Percentiles rank a stretch among this genome's conserved stretches.
phyloP scores from a whole-genome alignment of 805 yeast genomes.

The Komagataella pseudopastoris region DNA sequence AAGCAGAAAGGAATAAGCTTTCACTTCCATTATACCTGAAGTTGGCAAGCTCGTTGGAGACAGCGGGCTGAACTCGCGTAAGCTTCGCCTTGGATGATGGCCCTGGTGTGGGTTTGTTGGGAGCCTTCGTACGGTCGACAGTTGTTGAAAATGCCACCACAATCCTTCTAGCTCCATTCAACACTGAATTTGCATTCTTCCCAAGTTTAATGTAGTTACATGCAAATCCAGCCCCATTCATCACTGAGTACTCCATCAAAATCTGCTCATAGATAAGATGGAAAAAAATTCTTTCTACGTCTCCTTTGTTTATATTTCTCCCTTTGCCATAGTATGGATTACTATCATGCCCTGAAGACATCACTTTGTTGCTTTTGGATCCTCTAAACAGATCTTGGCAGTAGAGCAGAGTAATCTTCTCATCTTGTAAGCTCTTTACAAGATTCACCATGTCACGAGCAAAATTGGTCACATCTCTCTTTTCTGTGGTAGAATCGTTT shows the following conservation, averaged over 20 bases:
- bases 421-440: conserved; percentile 39
- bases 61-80: conserved; percentile 1
- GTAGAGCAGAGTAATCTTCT: conserved; percentile 61
- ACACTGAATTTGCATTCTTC: conserved; percentile 32
- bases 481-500: conserved; percentile 25
- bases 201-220: conserved; percentile 63
- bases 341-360: conserved; percentile 45
- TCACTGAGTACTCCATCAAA: conserved; percentile 57
- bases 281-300: conserved; percentile 73
- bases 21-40: conserved; percentile 11
- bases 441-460: conserved; percentile 48
- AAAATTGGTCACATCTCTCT: conserved; percentile 53
- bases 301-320: conserved; percentile 44
- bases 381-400: conserved; percentile 81
- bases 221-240: conserved; percentile 71
- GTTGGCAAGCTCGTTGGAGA: conserved; percentile 5
- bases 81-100: not conserved
- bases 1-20: conserved; percentile 7
- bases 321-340: conserved; percentile 64
- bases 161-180: conserved; percentile 30
- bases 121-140: conserved; percentile 1
- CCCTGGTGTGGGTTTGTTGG: not conserved
- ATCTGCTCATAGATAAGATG: conserved; percentile 54
- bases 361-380: conserved; percentile 45
- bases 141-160: conserved; percentile 32